Conservation (phyloP, 805 yeast genomes). For the Kodamaea leandrae region DNA sequence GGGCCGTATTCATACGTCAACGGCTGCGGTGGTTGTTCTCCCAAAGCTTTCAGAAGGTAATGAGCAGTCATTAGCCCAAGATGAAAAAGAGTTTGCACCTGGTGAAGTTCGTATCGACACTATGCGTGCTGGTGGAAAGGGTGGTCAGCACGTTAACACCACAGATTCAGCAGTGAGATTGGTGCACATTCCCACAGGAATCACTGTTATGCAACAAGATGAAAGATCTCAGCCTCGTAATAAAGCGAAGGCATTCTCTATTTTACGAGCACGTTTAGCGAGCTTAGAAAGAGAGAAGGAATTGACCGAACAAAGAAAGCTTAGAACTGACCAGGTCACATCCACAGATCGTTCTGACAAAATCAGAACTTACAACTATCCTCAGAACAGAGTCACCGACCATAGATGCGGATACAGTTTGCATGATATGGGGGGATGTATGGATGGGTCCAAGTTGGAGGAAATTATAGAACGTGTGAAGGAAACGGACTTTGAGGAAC, state of each 20-base stretch:
- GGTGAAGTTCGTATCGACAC: slow-evolving; percentile 91
- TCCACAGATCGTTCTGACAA: slow-evolving; percentile 91
- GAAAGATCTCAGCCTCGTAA: slow-evolving; percentile 93
- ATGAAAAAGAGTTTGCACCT: slow-evolving; percentile 72
- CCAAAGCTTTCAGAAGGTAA: slow-evolving; percentile 71
- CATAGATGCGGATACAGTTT: slow-evolving; percentile 82
- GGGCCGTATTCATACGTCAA: slow-evolving; percentile 93
- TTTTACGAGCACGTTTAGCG: slow-evolving; percentile 80
- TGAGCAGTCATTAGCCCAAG: slow-evolving; percentile 43
- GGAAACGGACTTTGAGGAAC: slow-evolving; percentile 36
- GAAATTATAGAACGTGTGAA: slow-evolving; percentile 39
- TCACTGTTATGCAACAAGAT: slow-evolving; percentile 87
- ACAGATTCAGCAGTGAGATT: slow-evolving; percentile 95
- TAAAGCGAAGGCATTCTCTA: slow-evolving; percentile 85
- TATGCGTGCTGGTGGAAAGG: slow-evolving; percentile 97
- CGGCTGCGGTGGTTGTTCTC: slow-evolving; percentile 91
- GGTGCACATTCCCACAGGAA: slow-evolving; percentile 89
- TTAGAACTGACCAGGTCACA: slow-evolving; percentile 79
- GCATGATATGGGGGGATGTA: slow-evolving; percentile 60
- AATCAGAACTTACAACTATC: slow-evolving; percentile 88
- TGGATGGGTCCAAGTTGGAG: slow-evolving; percentile 34
- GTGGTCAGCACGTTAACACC: slow-evolving; percentile 97
- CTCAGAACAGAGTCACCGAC: slow-evolving; percentile 91
- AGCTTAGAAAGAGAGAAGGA: slow-evolving; percentile 69
- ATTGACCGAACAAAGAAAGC: slow-evolving; percentile 60